Percentiles rank a stretch among this genome's conserved stretches.
phyloP scores from a whole-genome alignment of 345 rosid species.

The Combretum micranthum region DNA sequence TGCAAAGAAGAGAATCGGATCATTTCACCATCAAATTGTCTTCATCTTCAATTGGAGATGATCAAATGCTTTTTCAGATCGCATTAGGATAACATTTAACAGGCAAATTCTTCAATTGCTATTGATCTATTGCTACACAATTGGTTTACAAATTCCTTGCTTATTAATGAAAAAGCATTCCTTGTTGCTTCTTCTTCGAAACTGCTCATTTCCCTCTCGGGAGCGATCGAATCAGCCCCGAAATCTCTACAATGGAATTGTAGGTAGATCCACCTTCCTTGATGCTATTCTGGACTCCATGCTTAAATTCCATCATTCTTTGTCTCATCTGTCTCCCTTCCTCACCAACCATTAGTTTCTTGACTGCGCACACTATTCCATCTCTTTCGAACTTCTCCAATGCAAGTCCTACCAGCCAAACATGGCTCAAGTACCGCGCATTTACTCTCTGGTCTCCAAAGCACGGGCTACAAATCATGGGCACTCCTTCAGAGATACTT shows the following conservation, averaged over 20 bases:
- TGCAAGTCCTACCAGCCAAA: constrained; percentile 23
- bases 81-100: no score
- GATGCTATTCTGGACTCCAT: constrained; percentile 4
- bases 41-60: no score
- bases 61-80: no score
- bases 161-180: no score
- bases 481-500: constrained; percentile 31
- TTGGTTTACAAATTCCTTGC: no score
- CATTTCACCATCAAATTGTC: no score
- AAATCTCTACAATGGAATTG: constrained; percentile 6
- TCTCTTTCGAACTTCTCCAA: constrained; percentile 18
- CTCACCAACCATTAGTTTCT: constrained; percentile 14
- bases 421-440: constrained; percentile 16
- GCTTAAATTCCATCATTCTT: constrained; percentile 13
- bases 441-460: constrained; percentile 31
- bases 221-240: background rate
- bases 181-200: no score
- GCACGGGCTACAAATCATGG: constrained; percentile 29
- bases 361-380: constrained; percentile 9
- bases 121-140: no score
- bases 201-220: no score
- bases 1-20: no score
- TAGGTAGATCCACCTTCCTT: constrained; percentile 17
- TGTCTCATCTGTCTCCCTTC: constrained; percentile 22
- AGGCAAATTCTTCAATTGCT: no score